phyloP scores from a whole-genome alignment of 148 eudicot species.

The Heliamphora exappendiculata region DNA sequence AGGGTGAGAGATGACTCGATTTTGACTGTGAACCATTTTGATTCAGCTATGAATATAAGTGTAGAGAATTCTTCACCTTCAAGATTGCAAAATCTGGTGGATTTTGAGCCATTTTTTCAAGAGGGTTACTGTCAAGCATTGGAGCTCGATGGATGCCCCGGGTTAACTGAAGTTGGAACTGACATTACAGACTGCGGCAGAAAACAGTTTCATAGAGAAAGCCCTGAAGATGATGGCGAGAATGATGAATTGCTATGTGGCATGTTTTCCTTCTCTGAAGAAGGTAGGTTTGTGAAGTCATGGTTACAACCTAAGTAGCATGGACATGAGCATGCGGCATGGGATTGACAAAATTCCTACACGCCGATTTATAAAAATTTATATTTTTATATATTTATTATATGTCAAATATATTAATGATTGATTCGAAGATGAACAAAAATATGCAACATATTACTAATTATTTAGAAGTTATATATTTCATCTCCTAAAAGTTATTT shows the following conservation, averaged over 20 bases:
- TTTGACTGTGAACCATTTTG: slow-evolving; percentile 3
- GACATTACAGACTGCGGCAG: slow-evolving; percentile 7
- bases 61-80: background rate
- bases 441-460: no score
- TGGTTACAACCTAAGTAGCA: background rate
- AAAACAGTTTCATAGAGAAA: background rate
- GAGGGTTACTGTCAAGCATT: slow-evolving; percentile 11
- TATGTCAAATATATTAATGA: no score
- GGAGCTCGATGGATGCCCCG: background rate
- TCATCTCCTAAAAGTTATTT: no score
- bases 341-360: no score
- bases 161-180: slow-evolving; percentile 10
- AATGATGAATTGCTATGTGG: slow-evolving; percentile 10
- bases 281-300: slow-evolving; percentile 7
- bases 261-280: slow-evolving; percentile 13
- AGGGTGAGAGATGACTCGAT: background rate
- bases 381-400: no score
- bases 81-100: background rate
- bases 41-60: slow-evolving; percentile 3
- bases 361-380: no score
- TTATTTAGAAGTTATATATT: no score
- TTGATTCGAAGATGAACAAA: no score
- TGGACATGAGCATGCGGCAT: no score
- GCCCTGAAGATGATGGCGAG: slow-evolving; percentile 1
- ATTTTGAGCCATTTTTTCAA: slow-evolving; percentile 8